These are phyloP conservation scores for Coffea humblotiana DNA, from an alignment of 305 asterid species.

Conservation along the genomic window DNA sequence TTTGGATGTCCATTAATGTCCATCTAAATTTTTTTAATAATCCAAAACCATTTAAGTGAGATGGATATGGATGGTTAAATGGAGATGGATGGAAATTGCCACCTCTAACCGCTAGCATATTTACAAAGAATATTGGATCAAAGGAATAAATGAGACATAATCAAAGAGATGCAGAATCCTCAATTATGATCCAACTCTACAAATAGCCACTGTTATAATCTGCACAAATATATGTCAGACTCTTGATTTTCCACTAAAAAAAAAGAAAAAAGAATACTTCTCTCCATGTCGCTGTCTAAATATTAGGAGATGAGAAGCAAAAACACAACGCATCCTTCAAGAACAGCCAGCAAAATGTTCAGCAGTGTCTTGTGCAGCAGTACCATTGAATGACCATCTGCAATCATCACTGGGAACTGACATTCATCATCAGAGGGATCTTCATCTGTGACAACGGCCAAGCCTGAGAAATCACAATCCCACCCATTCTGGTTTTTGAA, in stretches of 20 bases:
- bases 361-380: constrained; percentile 58
- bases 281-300: too few relatives aligned
- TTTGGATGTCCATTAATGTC: too few relatives aligned
- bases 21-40: too few relatives aligned
- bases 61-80: too few relatives aligned
- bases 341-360: constrained; percentile 53
- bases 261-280: too few relatives aligned
- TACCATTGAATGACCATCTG: constrained; percentile 50
- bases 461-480: constrained; percentile 83
- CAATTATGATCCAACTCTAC: not conserved
- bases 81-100: too few relatives aligned
- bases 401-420: constrained; percentile 67
- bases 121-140: not conserved
- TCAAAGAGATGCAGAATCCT: not conserved
- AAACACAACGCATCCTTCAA: constrained; percentile 67
- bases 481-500: constrained; percentile 63
- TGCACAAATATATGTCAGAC: not conserved
- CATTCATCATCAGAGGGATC: constrained; percentile 80
- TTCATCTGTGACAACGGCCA: constrained; percentile 53
- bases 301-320: constrained; percentile 38
- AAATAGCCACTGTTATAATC: not conserved
- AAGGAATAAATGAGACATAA: not conserved
- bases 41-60: too few relatives aligned
- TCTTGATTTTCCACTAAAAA: too few relatives aligned
- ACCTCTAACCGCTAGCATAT: not conserved